A percentile compares a stretch with the other conserved stretches of the same genome.
Evolutionary conservation across 2,329 filamentous ascomycete genomes (phyloP).

Genomic region (Coniochaeta sp.): DNA sequence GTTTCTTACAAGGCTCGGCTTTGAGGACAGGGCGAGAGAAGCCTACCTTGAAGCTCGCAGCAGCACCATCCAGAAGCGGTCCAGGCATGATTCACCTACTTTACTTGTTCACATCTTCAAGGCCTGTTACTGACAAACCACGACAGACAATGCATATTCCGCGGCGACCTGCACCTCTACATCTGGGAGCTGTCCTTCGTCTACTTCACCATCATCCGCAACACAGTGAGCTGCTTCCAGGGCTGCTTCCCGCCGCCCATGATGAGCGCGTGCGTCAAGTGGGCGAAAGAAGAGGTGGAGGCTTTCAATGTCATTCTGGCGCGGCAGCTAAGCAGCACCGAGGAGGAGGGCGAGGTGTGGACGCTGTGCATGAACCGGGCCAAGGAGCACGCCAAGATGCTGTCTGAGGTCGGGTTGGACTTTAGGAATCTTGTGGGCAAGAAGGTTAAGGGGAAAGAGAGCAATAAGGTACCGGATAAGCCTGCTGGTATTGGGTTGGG

Average conservation of each 20-base stretch:
- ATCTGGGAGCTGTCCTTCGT: conserved; percentile 94
- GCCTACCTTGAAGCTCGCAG: conserved; percentile 77
- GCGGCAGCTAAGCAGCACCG: conserved; percentile 80
- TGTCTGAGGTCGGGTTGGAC: conserved; percentile 82
- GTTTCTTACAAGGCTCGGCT: conserved; percentile 82
- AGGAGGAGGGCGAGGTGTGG: conserved; percentile 70
- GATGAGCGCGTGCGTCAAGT: conserved; percentile 93
- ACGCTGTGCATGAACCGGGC: conserved; percentile 76
- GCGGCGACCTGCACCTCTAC: conserved; percentile 85
- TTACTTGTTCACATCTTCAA: neutral
- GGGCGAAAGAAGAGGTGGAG: conserved; percentile 94
- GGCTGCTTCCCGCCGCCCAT: conserved; percentile 76
- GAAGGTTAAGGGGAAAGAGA: conserved; percentile 28
- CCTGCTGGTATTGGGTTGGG: conserved; percentile 34
- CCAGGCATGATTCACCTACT: conserved; percentile 51
- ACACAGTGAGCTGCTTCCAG: conserved; percentile 87
- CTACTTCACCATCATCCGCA: conserved; percentile 90
- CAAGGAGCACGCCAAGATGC: conserved; percentile 69
- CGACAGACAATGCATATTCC: conserved; percentile 82
- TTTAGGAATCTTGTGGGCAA: conserved; percentile 75
- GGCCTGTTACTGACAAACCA: conserved; percentile 11
- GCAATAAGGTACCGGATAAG: neutral
- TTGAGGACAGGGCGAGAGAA: conserved; percentile 82
- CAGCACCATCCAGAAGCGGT: conserved; percentile 71
- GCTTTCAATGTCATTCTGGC: conserved; percentile 78